Percentiles rank a stretch among this genome's conserved stretches.
Conservation (phyloP, 2,329 filamentous ascomycete species). For the Epichloe festucae region DNA sequence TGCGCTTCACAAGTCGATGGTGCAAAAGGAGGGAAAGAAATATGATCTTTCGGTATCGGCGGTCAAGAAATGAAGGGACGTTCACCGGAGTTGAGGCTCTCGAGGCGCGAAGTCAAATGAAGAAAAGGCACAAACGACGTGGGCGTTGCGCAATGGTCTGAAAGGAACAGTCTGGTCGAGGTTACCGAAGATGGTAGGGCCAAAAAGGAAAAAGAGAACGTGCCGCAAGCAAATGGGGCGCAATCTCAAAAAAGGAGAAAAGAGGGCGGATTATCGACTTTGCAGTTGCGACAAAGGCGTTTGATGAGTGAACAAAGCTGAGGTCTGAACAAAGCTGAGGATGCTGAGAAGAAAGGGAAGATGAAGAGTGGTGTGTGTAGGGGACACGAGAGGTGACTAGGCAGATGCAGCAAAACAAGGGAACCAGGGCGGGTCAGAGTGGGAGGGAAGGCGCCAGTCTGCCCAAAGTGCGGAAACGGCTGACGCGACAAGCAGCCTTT, state of each 20-base stretch:
- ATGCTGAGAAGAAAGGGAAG: not conserved
- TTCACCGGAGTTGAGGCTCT: not conserved
- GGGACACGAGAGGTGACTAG: not conserved
- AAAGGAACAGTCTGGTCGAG: slow-evolving; percentile 3
- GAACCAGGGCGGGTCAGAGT: not conserved
- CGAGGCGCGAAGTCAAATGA: not conserved
- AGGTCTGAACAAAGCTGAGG: slow-evolving; percentile 2
- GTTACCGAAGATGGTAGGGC: not conserved
- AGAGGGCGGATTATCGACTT: not conserved
- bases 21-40: not conserved
- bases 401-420: slow-evolving; percentile 1
- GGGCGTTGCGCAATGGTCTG: slow-evolving; percentile 1
- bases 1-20: not conserved
- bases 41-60: not conserved
- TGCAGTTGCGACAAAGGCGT: not conserved
- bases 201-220: not conserved
- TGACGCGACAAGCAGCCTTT: not conserved
- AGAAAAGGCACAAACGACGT: not conserved
- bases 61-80: not conserved
- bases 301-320: slow-evolving; percentile 1
- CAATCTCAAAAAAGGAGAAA: not conserved
- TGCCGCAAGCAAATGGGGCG: not conserved
- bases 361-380: not conserved
- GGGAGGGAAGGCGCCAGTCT: not conserved
- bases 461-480: not conserved